Evolutionary conservation across 2,329 filamentous ascomycete genomes (phyloP), one percentile per base, ranked within the genome.

Genomic region (Trichoderma arundinaceum): DNA sequence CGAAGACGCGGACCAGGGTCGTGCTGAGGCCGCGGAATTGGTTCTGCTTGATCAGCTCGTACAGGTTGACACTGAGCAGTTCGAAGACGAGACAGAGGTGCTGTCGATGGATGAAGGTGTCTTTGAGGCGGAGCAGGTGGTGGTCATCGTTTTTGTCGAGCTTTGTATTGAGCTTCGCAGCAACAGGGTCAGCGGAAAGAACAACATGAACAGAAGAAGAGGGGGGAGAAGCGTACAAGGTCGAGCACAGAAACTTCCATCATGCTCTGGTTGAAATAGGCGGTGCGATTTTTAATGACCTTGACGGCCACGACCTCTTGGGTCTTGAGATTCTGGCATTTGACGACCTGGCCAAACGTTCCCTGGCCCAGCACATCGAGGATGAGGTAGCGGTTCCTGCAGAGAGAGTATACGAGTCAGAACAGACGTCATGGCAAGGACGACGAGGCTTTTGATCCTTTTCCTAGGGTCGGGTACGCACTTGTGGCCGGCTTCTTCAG

Each of bases 241-340:
- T 99, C 95, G 66, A 99, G 84, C 28, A 99, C 95, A 1, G 95
- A 99, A 38, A 99, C 95, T 77, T 99, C 95, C 95, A 99, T 99
- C 95, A 99, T 99, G 78, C 95, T 98, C 79, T 99, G 95, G 76
- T 99, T 99, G 82, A 99, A 99, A 78, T 99, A 99, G 43, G 95
- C 95, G 1, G 95, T 99, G 73, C 94, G 90, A 79, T 99, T 99
- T 81, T 99, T 99, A 81, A 99, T 95, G 63, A 99, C 95, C 80
- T 99, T 99, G 71, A 99, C 95, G 3, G 95, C 95, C 51, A 99
- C 95, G 44, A 99, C 95, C 79, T 99, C 95, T 77, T 97, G 94
- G 0, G 95, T 98, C 81, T 97, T 97, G 72, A 99, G 80, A 73
- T 99, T 99, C 78, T 99, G 95, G 76, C 95, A 99, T 78, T 99